These are phyloP conservation scores for Microdochium bolleyi DNA, from an alignment of 2,329 filamentous ascomycete species.

Conservation along the genomic window DNA sequence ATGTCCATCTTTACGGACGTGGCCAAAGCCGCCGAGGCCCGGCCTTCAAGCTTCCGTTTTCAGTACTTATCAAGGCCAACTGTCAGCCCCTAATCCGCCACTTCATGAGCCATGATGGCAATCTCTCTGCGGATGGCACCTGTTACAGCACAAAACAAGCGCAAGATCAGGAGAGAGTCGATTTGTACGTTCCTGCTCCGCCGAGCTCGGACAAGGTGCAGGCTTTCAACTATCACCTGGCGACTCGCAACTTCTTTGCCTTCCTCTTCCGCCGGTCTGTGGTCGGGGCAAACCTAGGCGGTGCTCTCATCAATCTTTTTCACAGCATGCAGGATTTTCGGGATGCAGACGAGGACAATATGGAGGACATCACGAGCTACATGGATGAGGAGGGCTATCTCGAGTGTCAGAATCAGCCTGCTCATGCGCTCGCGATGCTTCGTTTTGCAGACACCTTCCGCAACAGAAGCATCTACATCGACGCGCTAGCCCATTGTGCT, in stretches of 20 bases:
- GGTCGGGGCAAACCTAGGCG: constrained; percentile 59
- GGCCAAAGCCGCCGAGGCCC: constrained; percentile 58
- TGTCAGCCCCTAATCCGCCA: constrained; percentile 54
- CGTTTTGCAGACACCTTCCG: constrained; percentile 60
- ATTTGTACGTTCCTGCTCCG: constrained; percentile 66
- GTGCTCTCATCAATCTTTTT: constrained; percentile 55
- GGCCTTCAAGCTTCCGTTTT: constrained; percentile 58
- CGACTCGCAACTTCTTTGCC: constrained; percentile 69
- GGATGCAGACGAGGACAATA: constrained; percentile 42
- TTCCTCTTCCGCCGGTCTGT: constrained; percentile 59
- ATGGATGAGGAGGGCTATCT: constrained; percentile 63
- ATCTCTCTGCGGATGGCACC: constrained; percentile 2
- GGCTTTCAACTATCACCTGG: constrained; percentile 55
- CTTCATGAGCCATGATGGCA: constrained; percentile 30
- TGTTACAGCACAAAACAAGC: not conserved
- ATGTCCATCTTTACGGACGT: constrained; percentile 59
- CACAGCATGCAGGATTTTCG: constrained; percentile 58
- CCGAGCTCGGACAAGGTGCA: constrained; percentile 41
- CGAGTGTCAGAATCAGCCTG: constrained; percentile 55
- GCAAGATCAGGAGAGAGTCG: constrained; percentile 26
- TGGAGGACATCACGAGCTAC: constrained; percentile 55
- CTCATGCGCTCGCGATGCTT: constrained; percentile 61
- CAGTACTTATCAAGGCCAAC: constrained; percentile 44
- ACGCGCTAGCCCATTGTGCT: constrained; percentile 70
- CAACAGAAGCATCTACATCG: constrained; percentile 57